Conservation (phyloP, 768 basidiomycete genomes). For the Cytidiella melzeri region DNA sequence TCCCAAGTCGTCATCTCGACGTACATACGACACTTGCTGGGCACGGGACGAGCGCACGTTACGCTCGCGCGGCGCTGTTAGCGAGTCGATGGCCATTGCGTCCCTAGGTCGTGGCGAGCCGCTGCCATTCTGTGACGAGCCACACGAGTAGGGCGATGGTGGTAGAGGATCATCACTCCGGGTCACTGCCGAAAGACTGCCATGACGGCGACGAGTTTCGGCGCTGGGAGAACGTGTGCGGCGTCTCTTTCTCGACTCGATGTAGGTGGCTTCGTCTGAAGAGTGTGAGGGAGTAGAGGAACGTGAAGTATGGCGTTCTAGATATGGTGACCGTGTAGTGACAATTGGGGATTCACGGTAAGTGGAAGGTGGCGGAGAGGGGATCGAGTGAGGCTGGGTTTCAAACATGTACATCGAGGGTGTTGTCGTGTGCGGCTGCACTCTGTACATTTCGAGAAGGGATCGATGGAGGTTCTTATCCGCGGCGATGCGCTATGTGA, state of each 20-base stretch:
- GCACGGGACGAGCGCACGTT: not conserved
- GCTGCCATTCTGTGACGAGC: slow-evolving; percentile 60
- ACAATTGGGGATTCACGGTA: slow-evolving; percentile 28
- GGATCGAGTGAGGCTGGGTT: slow-evolving; percentile 13
- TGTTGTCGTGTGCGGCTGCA: slow-evolving; percentile 14
- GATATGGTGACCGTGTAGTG: slow-evolving; percentile 26
- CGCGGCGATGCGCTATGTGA: slow-evolving; percentile 60
- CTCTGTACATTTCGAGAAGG: slow-evolving; percentile 53
- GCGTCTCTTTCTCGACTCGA: slow-evolving; percentile 43
- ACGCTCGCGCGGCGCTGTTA: slow-evolving; percentile 33
- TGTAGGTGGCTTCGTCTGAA: slow-evolving; percentile 4
- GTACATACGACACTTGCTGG: not conserved
- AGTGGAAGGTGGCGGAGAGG: slow-evolving; percentile 21
- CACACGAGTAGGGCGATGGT: slow-evolving; percentile 70
- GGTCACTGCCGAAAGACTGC: not conserved
- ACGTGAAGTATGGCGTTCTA: slow-evolving; percentile 27
- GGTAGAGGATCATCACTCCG: slow-evolving; percentile 38
- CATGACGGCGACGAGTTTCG: slow-evolving; percentile 4
- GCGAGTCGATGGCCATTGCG: slow-evolving; percentile 76
- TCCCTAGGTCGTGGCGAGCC: slow-evolving; percentile 67
- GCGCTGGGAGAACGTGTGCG: slow-evolving; percentile 55
- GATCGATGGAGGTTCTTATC: slow-evolving; percentile 64
- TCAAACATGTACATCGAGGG: slow-evolving; percentile 5
- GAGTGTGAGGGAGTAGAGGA: slow-evolving; percentile 24
- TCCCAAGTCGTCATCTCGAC: not conserved